These are phyloP conservation scores for Monosporascus sp. DNA, from an alignment of 2,329 filamentous ascomycete species.

Conservation along the genomic window DNA sequence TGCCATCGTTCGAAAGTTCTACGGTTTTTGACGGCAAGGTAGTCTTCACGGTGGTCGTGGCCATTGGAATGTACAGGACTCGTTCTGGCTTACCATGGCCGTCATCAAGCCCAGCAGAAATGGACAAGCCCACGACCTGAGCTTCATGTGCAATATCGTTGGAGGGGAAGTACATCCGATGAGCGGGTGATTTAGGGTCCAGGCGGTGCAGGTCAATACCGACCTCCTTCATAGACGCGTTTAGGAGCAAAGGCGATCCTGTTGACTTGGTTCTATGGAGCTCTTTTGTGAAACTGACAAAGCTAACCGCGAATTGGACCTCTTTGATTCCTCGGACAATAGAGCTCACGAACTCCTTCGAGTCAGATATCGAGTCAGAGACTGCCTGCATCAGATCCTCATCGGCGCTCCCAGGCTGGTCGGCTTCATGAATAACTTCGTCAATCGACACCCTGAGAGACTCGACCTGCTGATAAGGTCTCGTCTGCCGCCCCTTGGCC, in stretches of 20 bases:
- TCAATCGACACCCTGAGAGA: slow-evolving; percentile 61
- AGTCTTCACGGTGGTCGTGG: slow-evolving; percentile 89
- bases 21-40: slow-evolving; percentile 93
- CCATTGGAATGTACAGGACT: slow-evolving; percentile 92
- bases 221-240: slow-evolving; percentile 92
- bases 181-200: slow-evolving; percentile 86
- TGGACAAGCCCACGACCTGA: slow-evolving; percentile 83
- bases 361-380: slow-evolving; percentile 90
- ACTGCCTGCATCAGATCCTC: slow-evolving; percentile 75
- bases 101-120: slow-evolving; percentile 87
- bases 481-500: slow-evolving; percentile 32
- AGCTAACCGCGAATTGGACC: slow-evolving; percentile 91
- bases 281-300: slow-evolving; percentile 79
- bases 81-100: slow-evolving; percentile 81
- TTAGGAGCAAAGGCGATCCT: slow-evolving; percentile 71
- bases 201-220: slow-evolving; percentile 88
- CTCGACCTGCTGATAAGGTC: slow-evolving; percentile 33
- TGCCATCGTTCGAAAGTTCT: slow-evolving; percentile 67
- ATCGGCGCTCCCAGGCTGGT: slow-evolving; percentile 59
- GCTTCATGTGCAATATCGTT: slow-evolving; percentile 94
- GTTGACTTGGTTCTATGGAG: slow-evolving; percentile 63
- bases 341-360: slow-evolving; percentile 86
- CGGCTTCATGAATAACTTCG: slow-evolving; percentile 70
- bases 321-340: slow-evolving; percentile 91
- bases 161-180: slow-evolving; percentile 96